phyloP scores from a whole-genome alignment of 192 early-diverging fungal genomes.

The Backusella psychrophila region DNA sequence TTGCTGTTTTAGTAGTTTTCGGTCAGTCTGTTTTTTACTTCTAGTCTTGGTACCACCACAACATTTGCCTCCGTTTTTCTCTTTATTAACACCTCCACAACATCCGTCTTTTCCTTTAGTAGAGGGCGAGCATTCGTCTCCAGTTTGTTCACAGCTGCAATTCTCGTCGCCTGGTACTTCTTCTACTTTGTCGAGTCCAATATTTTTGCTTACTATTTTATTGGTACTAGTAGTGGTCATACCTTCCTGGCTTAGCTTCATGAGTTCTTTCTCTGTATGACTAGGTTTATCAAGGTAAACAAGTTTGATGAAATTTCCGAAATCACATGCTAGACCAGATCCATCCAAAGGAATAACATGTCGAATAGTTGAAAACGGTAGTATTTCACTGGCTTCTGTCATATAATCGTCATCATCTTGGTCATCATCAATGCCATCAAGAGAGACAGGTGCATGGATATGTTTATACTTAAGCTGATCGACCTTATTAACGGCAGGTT shows the following conservation, averaged over 20 bases:
- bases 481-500: background rate
- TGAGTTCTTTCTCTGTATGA: constrained; percentile 3
- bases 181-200: background rate
- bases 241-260: background rate
- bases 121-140: background rate
- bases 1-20: background rate
- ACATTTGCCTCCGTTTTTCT: constrained; percentile 12
- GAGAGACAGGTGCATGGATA: background rate
- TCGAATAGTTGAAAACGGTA: constrained; percentile 30
- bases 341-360: constrained; percentile 28
- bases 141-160: background rate
- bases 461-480: background rate
- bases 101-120: constrained; percentile 4
- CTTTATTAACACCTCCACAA: constrained; percentile 17
- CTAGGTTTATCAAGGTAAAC: constrained; percentile 19
- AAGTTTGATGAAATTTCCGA: constrained; percentile 38
- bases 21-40: background rate
- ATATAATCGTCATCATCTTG: constrained; percentile 18
- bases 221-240: background rate
- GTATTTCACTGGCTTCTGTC: constrained; percentile 11
- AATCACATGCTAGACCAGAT: constrained; percentile 33
- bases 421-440: background rate
- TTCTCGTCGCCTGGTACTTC: background rate
- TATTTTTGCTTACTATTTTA: background rate
- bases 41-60: background rate